Base-by-base conservation (phyloP, 2,329 filamentous ascomycete genomes). In the Pseudocercospora fijiensis region DNA sequence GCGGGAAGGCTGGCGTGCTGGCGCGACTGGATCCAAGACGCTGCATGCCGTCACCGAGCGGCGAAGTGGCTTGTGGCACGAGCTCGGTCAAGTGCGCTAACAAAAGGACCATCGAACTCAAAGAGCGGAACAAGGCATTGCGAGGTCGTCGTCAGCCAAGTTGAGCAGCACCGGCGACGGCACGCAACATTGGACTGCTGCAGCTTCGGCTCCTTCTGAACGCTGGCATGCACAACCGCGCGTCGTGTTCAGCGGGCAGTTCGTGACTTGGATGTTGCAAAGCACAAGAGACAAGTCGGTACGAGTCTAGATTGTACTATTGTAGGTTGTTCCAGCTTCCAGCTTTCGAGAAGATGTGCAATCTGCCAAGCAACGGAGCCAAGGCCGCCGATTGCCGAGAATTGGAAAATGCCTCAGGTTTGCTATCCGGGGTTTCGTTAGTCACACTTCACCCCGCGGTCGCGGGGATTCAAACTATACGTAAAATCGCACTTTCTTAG, bases 31-130 rank as follows among this genome's bases (percentile, higher is more conserved):
- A 53, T 53, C 49, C 13, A 53, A n/a, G 49, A 57, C 30, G 33
- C 22, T 57, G 30, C 28, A 58, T 64, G 58, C 33, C 55, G 60
- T 57, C 62, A 60, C 26, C 27, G 61, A 41, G 51, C 43, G 24
- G 51, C 22, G n/a, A 8, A 52, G 62, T 60, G 62, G 62, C 62
- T 64, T 58, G 63, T 65, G 63, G 63, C 63, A 59, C 63, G 63
- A 65, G 63, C 63, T 65, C 59, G 45, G 51, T 57, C 58, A 22
- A 37, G 45, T 26, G 53, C 53, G 61, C 61, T 59, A 59, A 16
- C 47, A 16, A 28, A 33, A 53, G 28, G 37, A 33, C 33, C 27
- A 41, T 51, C 13, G 49, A 62, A 62, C 7, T 58, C 45, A 58
- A 62, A 60, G 22, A 18, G 45, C 60, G 45, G 49, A 62, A 37